A percentile compares a stretch with the other conserved stretches of the same genome.
phyloP scores from a whole-genome alignment of 1,284 basidiomycete species.

The Rhizopogon parksii region DNA sequence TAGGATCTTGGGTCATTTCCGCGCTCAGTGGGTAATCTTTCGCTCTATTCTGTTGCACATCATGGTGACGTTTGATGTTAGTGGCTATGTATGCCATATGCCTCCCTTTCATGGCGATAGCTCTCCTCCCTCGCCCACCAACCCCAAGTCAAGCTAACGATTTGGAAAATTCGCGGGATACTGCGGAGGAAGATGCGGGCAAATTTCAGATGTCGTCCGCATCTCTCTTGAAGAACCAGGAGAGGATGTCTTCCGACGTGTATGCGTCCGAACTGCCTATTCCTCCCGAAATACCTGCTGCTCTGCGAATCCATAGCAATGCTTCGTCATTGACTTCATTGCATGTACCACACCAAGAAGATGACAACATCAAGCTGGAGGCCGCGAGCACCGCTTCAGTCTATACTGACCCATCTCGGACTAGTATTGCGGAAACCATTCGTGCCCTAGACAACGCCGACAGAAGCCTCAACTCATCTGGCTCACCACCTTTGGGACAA shows the following conservation, averaged over 20 bases:
- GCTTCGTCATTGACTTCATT: conserved; percentile 3
- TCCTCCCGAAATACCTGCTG: background rate
- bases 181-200: background rate
- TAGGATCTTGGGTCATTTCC: conserved; percentile 34
- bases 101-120: conserved; percentile 29
- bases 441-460: background rate
- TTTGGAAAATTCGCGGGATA: background rate
- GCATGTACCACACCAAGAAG: conserved; percentile 1
- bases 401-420: conserved; percentile 4
- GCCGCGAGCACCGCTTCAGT: background rate
- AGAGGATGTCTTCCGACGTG: conserved; percentile 8
- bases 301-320: background rate
- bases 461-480: background rate
- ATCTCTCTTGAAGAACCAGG: conserved; percentile 9
- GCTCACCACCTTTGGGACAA: background rate
- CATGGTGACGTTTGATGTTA: conserved; percentile 8
- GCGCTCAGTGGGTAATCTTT: conserved; percentile 25
- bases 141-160: conserved; percentile 3
- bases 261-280: conserved; percentile 1
- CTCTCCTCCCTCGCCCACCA: conserved; percentile 18
- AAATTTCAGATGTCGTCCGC: conserved; percentile 3
- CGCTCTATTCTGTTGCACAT: background rate
- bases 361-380: background rate
- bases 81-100: conserved; percentile 28
- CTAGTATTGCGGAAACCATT: background rate